Percentiles rank a stretch among this genome's conserved stretches.
phyloP scores from a whole-genome alignment of 2,329 filamentous ascomycete genomes.

The Neofusicoccum ribis region DNA sequence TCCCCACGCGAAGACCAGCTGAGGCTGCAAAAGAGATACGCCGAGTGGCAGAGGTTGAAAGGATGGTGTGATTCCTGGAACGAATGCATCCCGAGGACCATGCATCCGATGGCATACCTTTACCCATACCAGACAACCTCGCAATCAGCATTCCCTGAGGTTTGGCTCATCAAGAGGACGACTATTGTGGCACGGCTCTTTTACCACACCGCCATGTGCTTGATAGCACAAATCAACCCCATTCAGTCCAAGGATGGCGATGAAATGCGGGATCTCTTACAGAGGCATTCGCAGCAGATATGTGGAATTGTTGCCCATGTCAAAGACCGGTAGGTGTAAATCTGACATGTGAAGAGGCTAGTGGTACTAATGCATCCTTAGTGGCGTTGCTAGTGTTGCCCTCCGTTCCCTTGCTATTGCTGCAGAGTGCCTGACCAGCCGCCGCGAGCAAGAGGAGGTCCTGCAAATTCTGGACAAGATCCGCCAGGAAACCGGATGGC shows the following conservation, averaged over 20 bases:
- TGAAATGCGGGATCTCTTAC: constrained; percentile 69
- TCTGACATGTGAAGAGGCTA: background rate
- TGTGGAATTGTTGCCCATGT: constrained; percentile 88
- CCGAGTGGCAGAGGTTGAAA: constrained; percentile 80
- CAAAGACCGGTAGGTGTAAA: constrained; percentile 62
- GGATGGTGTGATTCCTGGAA: constrained; percentile 83
- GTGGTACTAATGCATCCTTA: constrained; percentile 27
- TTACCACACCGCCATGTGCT: constrained; percentile 82
- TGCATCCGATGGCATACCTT: constrained; percentile 82
- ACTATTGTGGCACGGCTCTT: constrained; percentile 81
- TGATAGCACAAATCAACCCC: constrained; percentile 80
- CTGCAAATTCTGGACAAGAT: constrained; percentile 75
- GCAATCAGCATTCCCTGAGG: constrained; percentile 78
- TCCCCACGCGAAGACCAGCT: constrained; percentile 61
- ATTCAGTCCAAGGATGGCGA: constrained; percentile 59
- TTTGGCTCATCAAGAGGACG: constrained; percentile 83
- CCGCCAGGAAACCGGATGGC: constrained; percentile 75
- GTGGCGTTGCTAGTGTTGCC: constrained; percentile 74
- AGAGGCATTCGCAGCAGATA: constrained; percentile 77
- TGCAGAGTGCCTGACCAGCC: constrained; percentile 67
- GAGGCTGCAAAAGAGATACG: constrained; percentile 63
- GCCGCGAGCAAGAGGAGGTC: constrained; percentile 77
- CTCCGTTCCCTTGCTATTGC: constrained; percentile 78
- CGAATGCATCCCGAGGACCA: constrained; percentile 73
- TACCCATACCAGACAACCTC: constrained; percentile 65